Conservation (phyloP, 2,329 filamentous ascomycete species). For the Phaeosphaeria sp. region DNA sequence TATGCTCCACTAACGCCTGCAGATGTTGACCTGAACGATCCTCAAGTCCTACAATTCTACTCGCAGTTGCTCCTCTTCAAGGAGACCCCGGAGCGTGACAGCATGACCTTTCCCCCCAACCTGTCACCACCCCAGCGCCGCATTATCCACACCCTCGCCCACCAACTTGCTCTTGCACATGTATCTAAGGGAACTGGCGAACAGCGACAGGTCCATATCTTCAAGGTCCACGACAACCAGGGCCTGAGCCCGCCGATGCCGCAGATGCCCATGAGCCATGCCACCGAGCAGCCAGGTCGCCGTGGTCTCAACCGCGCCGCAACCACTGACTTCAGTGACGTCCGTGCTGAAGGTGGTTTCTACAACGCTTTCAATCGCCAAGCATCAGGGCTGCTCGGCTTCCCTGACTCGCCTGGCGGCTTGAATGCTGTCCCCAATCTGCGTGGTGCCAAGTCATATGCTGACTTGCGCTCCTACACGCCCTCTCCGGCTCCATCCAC, state of each 20-base stretch:
- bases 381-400: constrained; percentile 78
- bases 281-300: constrained; percentile 77
- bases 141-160: constrained; percentile 90
- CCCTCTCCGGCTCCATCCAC: constrained; percentile 91
- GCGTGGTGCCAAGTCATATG: constrained; percentile 94
- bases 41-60: constrained; percentile 84
- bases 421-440: constrained; percentile 78
- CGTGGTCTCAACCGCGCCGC: constrained; percentile 89
- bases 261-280: constrained; percentile 69
- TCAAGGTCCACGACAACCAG: constrained; percentile 68
- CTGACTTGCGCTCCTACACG: constrained; percentile 92
- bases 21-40: constrained; percentile 91
- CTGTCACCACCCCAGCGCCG: constrained; percentile 84
- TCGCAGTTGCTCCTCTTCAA: constrained; percentile 90
- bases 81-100: constrained; percentile 77
- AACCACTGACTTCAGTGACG: constrained; percentile 94
- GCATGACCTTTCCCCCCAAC: constrained; percentile 81
- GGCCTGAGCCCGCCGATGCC: constrained; percentile 68
- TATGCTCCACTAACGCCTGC: constrained; percentile 19
- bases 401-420: constrained; percentile 74
- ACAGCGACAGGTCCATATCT: constrained; percentile 88
- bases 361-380: constrained; percentile 82
- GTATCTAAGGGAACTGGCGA: constrained; percentile 88
- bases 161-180: constrained; percentile 92
- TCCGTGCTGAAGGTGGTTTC: constrained; percentile 75